A percentile compares a stretch with the other conserved stretches of the same genome.
Evolutionary conservation across 345 rosid species (phyloP).

Genomic region (Salix viminalis): DNA sequence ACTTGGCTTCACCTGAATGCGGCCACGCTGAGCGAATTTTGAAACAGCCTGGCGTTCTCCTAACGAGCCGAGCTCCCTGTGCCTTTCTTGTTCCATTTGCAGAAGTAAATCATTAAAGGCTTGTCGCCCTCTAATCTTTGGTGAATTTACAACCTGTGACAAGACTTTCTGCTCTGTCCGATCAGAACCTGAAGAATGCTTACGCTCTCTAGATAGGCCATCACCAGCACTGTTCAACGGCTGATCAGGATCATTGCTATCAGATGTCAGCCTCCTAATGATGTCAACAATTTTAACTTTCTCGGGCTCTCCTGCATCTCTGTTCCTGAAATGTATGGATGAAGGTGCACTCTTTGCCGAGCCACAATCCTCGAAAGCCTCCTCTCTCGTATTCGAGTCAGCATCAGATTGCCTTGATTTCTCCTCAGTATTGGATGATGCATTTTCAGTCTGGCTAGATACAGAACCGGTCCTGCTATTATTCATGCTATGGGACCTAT

Average conservation of each 20-base stretch:
- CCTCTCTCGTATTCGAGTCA: slow-evolving; percentile 21
- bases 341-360: slow-evolving; percentile 18
- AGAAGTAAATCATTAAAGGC: slow-evolving; percentile 65
- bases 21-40: slow-evolving; percentile 62
- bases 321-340: neutral
- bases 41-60: slow-evolving; percentile 52
- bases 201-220: slow-evolving; percentile 26
- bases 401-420: slow-evolving; percentile 12
- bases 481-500: slow-evolving; percentile 28
- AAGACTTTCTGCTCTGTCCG: slow-evolving; percentile 29
- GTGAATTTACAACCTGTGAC: slow-evolving; percentile 34
- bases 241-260: slow-evolving; percentile 17
- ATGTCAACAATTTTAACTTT: slow-evolving; percentile 64
- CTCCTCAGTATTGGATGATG: slow-evolving; percentile 4
- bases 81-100: slow-evolving; percentile 55
- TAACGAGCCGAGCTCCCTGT: slow-evolving; percentile 45
- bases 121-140: slow-evolving; percentile 72
- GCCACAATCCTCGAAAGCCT: slow-evolving; percentile 31
- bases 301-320: slow-evolving; percentile 44
- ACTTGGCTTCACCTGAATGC: slow-evolving; percentile 56
- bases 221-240: slow-evolving; percentile 8
- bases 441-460: slow-evolving; percentile 16
- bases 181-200: slow-evolving; percentile 13
- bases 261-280: slow-evolving; percentile 41
- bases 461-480: slow-evolving; percentile 26